Conservation (phyloP, 176 grass and related monocot species). For the Oryza brachyantha region DNA sequence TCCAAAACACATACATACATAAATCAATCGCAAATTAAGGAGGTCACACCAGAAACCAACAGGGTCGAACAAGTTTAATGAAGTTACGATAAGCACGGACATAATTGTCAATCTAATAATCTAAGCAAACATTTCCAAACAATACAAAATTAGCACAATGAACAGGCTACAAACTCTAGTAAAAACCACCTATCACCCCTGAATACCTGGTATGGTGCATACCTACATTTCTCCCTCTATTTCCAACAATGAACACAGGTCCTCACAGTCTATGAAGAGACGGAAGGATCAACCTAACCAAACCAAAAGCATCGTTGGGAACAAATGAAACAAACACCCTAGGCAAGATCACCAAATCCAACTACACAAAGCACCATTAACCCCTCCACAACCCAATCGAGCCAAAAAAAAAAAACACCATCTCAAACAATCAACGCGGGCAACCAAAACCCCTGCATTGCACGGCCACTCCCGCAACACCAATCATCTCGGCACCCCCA, state of each 20-base stretch:
- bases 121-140: not conserved
- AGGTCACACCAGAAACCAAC: not conserved
- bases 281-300: not conserved
- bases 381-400: not conserved
- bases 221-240: too few relatives aligned
- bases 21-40: not conserved
- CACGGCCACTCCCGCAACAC: not conserved
- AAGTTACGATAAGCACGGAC: not conserved
- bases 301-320: not conserved
- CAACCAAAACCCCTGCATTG: not conserved
- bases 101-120: not conserved
- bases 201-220: not conserved
- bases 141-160: not conserved
- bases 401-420: not conserved
- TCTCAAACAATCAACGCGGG: not conserved
- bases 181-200: not conserved
- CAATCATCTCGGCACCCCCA: not conserved
- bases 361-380: constrained; percentile 11
- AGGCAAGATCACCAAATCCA: not conserved
- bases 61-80: not conserved
- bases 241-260: not conserved
- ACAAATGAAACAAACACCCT: not conserved
- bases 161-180: not conserved
- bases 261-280: not conserved
- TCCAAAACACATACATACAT: not conserved